A percentile compares a stretch with the other conserved stretches of the same genome.
phyloP scores from a whole-genome alignment of 1,139 yeast species.

The Fermentozyma sake region DNA sequence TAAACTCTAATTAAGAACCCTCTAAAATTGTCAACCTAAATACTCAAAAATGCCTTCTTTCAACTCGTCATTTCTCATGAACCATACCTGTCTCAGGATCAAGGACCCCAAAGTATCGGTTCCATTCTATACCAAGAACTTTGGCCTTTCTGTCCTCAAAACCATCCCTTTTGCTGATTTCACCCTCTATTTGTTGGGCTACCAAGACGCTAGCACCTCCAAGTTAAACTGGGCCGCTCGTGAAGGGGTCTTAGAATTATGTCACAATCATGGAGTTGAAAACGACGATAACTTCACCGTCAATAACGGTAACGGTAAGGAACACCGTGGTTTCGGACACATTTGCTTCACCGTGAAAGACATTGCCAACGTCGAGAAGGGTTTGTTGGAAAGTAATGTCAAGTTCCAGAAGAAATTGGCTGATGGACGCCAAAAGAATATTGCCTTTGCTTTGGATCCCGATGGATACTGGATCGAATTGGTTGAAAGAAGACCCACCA shows the following conservation, averaged over 20 bases:
- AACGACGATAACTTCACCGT: constrained; percentile 52
- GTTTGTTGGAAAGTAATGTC: constrained; percentile 58
- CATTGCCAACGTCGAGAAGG: constrained; percentile 56
- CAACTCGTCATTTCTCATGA: constrained; percentile 43
- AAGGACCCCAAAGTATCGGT: constrained; percentile 75
- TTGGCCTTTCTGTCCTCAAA: constrained; percentile 66
- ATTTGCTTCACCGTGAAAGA: constrained; percentile 84
- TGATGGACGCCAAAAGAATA: constrained; percentile 89
- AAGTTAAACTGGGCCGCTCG: constrained; percentile 46
- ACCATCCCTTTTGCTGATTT: constrained; percentile 54
- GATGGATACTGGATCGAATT: constrained; percentile 97
- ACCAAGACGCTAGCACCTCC: constrained; percentile 26
- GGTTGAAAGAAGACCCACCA: constrained; percentile 54
- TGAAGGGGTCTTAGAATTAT: constrained; percentile 78
- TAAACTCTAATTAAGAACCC: no score
- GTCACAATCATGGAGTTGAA: constrained; percentile 77
- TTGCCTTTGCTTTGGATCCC: constrained; percentile 93
- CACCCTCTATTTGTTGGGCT: constrained; percentile 57
- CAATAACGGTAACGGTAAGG: constrained; percentile 80
- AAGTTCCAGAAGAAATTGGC: constrained; percentile 73
- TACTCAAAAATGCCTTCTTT: constrained; percentile 30
- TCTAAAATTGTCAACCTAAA: no score
- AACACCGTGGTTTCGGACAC: constrained; percentile 91
- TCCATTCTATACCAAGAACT: constrained; percentile 67
- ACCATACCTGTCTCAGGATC: constrained; percentile 75